phyloP scores from a whole-genome alignment of 768 basidiomycete genomes.

The Rubroboletus pulcherrimus region DNA sequence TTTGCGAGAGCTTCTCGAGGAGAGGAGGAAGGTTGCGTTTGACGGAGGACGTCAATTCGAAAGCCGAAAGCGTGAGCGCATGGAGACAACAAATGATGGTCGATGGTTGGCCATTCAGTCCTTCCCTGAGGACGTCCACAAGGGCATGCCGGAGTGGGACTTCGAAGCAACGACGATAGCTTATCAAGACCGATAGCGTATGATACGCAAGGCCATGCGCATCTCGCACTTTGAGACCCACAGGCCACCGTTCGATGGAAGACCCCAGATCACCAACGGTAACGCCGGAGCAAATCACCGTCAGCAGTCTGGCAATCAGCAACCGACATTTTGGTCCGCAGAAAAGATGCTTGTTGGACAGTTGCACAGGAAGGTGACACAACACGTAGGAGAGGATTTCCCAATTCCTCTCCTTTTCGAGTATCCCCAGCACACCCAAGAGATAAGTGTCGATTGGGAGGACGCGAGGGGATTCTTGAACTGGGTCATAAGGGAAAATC shows the following conservation, averaged over 20 bases:
- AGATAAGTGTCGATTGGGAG: slow-evolving; percentile 80
- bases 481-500: slow-evolving; percentile 61
- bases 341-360: slow-evolving; percentile 94
- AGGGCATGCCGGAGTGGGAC: slow-evolving; percentile 58
- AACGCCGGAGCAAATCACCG: slow-evolving; percentile 65
- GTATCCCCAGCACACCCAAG: slow-evolving; percentile 51
- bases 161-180: slow-evolving; percentile 80
- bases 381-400: slow-evolving; percentile 90
- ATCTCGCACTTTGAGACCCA: slow-evolving; percentile 66
- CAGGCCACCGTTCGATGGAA: slow-evolving; percentile 56
- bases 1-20: slow-evolving; percentile 82
- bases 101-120: slow-evolving; percentile 64
- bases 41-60: slow-evolving; percentile 80
- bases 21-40: slow-evolving; percentile 77
- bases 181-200: slow-evolving; percentile 80
- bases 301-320: slow-evolving; percentile 59
- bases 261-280: slow-evolving; percentile 53
- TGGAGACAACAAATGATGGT: slow-evolving; percentile 89
- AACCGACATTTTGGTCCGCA: slow-evolving; percentile 80
- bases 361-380: slow-evolving; percentile 85
- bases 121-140: slow-evolving; percentile 69
- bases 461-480: slow-evolving; percentile 40
- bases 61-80: slow-evolving; percentile 81
- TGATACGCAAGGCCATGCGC: slow-evolving; percentile 87
- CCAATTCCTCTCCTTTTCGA: slow-evolving; percentile 82